A percentile compares a stretch with the other conserved stretches of the same genome.
Conservation (phyloP, 352 stramenopile species). For the Globisporangium heterothallicum region DNA sequence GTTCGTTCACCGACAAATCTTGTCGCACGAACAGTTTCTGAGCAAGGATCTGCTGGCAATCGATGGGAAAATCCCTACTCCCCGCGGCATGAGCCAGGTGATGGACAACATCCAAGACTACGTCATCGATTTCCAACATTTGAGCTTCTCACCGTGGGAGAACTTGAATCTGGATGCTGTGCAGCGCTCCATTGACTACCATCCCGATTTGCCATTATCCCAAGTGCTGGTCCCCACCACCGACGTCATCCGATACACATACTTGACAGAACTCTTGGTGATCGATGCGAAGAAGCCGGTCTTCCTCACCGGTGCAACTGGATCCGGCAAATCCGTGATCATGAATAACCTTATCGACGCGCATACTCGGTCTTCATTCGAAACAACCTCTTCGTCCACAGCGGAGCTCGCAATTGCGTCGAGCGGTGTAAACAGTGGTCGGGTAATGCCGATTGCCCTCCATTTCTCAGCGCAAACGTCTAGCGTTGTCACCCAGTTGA, state of each 20-base stretch:
- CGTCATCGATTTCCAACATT: slow-evolving; percentile 54
- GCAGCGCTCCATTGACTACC: slow-evolving; percentile 16
- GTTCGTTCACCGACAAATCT: slow-evolving; percentile 38
- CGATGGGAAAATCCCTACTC: slow-evolving; percentile 45
- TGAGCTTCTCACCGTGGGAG: slow-evolving; percentile 63
- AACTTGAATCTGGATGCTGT: slow-evolving; percentile 12
- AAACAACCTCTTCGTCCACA: background rate
- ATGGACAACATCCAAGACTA: slow-evolving; percentile 62
- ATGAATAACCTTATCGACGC: slow-evolving; percentile 62
- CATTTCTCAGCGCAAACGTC: slow-evolving; percentile 88
- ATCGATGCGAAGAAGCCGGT: slow-evolving; percentile 64
- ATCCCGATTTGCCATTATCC: slow-evolving; percentile 25
- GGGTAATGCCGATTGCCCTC: slow-evolving; percentile 46
- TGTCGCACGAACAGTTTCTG: slow-evolving; percentile 41
- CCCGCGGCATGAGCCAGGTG: slow-evolving; percentile 31
- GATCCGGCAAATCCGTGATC: slow-evolving; percentile 85
- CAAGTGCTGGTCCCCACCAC: slow-evolving; percentile 61
- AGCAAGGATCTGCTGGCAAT: slow-evolving; percentile 44
- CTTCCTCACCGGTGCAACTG: slow-evolving; percentile 86
- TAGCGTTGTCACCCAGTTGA: slow-evolving; percentile 71
- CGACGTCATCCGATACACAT: slow-evolving; percentile 62
- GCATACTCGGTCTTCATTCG: slow-evolving; percentile 3
- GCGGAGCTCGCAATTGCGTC: background rate
- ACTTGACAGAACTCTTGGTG: slow-evolving; percentile 44
- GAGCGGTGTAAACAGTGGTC: slow-evolving; percentile 12